Evolutionary conservation across 2,329 filamentous ascomycete genomes (phyloP), one percentile per base, ranked within the genome.

Genomic region (Sarocladiaceae sp.): DNA sequence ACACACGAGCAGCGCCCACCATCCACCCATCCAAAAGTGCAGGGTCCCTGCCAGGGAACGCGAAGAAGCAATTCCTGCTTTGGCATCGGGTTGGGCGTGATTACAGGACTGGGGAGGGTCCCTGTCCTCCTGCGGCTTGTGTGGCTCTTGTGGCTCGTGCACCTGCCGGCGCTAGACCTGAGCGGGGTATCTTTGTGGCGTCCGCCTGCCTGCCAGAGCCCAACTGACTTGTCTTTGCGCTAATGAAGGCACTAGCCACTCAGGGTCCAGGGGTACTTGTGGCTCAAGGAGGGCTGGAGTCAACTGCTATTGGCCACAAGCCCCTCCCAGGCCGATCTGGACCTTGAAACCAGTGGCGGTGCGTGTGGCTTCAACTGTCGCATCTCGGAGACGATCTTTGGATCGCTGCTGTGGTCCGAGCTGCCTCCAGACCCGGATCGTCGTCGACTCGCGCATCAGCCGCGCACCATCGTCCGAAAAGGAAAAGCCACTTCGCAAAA

Each of bases 301-400:
- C 11, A 6, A 6, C n/a, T 24, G 10, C 37, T 13, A 41, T 41
- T 41, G 37, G 37, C 18, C 16, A 29, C 6, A 3, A 4, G 6
- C n/a, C 10, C 15, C 37, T 13, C 23, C 26, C 26, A 27, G 26
- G 40, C 16, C 40, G 40, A 43, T 43, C 40, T 43, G 40, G 40
- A 43, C 27, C 27, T 19, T 33, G 40, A 43, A 43, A 43, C 40
- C 37, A 41, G 40, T 43, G 40, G 40, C 40, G 40, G 40, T 43
- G 40, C 40, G 40, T 13, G 40, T 10, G 12, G 24, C 37, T 23
- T 6, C n/a, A 15, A 27, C 15, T 4, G 23, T 41, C 24, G 37
- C 23, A 24, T 41, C 29, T 41, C n/a, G 37, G 37, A 41, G 29
- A 29, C 23, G 37, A 41, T 41, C 37, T 21, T 19, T 29, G 37